Base-by-base conservation (phyloP, 192 early-diverging fungal genomes). In the Coemansia biformis region DNA sequence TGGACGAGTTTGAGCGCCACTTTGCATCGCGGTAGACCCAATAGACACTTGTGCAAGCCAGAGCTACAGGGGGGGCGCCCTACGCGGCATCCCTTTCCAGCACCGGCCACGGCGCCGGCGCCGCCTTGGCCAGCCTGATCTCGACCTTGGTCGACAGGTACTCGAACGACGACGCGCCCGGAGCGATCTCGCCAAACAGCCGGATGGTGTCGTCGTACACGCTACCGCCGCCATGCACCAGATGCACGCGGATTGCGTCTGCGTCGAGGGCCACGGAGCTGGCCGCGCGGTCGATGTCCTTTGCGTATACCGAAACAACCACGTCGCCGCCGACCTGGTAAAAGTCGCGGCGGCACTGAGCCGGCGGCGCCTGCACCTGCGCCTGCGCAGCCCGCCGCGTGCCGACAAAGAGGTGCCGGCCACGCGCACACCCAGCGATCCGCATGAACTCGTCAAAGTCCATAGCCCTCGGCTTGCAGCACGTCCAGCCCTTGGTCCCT, bases 361-460 rank as follows among this genome's bases (percentile, higher is more conserved):
- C 24, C n/a, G n/a, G n/a, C n/a, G n/a, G n/a, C 6, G 24, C 24
- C 24, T 57, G 46, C 6, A 51, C 32, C 43, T 59, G 46, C 15
- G 31, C 32, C 32, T 57, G 53, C 10, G 21, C 29, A 14, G 47
- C 54, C 24, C 45, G 46, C 59, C 43, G 46, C 22, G 70, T 54
- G 7, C 84, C 86, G 40, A 88, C 83, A 76, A 99, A 99, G 58
- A 93, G 72, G 65, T 99, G 96, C 41, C 83, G 80, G 33, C 91
- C 92, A n/a, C 50, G 77, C 31, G 79, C 85, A 72, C 96, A 99
- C 26, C 96, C 96, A 45, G 78, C 78, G 63, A 99, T 93, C 59
- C 86, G 92, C 59, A 97, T 72, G 51, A 99, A 97, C 68, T 96
- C 93, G 28, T 99, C 96, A 81, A 97, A 99, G 68, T 97, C 96